Base-by-base conservation (phyloP, 2,329 filamentous ascomycete genomes). In the Fusarium sp. region DNA sequence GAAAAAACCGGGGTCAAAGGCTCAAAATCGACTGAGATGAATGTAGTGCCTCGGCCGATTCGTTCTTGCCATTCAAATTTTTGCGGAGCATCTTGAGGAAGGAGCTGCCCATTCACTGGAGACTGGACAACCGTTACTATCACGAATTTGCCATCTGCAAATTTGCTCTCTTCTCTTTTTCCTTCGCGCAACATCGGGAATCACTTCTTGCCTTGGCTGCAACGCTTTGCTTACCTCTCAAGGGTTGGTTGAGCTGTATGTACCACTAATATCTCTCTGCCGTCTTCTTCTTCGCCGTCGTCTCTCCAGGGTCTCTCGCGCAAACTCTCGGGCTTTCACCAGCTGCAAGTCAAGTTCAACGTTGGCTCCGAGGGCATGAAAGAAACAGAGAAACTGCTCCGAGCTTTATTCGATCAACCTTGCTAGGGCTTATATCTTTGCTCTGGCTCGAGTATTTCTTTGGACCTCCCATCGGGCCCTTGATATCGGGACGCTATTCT, bases 81-180 rank as follows among this genome's bases (percentile, higher is more conserved):
- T 66, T 66, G 70, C 70, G 70, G 70, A 73, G 63, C 62, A 71
- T 62, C 52, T 51, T 38, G 32, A 47, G 32, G 62, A 39, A 44
- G 67, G 69, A 54, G 45, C 45, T 67, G 45, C 54, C 69, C 69
- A 59, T 63, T 58, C 30, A 36, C 32, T 15, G 30, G 50, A 26
- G 30, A 36, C 22, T 56, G 38, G 44, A 18, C 24, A 58, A 45
- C 32, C 15, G 17, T 32, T 32, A 39, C 63, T 41, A 74, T 74
- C 68, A 66, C 69, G 63, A 59, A 74, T 74, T 74, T 61, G 72
- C 72, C 72, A 62, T 74, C 62, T 50, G 68, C 63, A 74, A 72
- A 74, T 74, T 74, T 69, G 63, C 45, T 62, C 68, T 47, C 48
- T 48, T 68, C 55, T 51, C 36, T 62, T 58, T 64, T 52, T 26